Conservation (phyloP, 2,329 filamentous ascomycete species). For the Thermoascus crustaceus region DNA sequence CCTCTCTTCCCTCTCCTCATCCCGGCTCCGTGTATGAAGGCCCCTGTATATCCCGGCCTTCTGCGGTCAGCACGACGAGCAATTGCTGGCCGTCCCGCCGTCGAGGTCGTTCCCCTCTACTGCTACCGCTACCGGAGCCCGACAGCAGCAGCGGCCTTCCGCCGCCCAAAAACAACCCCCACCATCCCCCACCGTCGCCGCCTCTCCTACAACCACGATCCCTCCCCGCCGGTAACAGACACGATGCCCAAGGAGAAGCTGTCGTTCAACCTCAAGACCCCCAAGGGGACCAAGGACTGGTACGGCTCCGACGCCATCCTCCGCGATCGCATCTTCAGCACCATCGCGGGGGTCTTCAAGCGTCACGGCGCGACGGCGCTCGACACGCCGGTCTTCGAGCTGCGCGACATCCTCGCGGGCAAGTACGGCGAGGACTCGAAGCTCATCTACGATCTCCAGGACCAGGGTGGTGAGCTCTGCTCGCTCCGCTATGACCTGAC, state of each 20-base stretch:
- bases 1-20: constrained; percentile 1
- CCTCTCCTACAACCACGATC: constrained; percentile 8
- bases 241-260: constrained; percentile 24
- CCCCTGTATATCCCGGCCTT: constrained; percentile 13
- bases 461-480: constrained; percentile 79
- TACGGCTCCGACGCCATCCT: constrained; percentile 70
- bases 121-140: too few relatives aligned
- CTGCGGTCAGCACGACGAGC: constrained; percentile 23
- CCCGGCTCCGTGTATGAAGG: constrained; percentile 25
- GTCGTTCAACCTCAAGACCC: constrained; percentile 68
- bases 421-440: constrained; percentile 92
- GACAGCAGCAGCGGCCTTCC: constrained; percentile 7
- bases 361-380: constrained; percentile 72
- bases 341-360: constrained; percentile 72
- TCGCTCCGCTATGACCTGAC: constrained; percentile 82
- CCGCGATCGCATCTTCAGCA: constrained; percentile 69
- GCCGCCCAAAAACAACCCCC: constrained; percentile 7
- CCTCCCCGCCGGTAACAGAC: constrained; percentile 7
- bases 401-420: constrained; percentile 75
- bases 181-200: constrained; percentile 13
- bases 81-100: constrained; percentile 15
- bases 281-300: constrained; percentile 89
- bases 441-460: constrained; percentile 81
- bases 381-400: constrained; percentile 77
- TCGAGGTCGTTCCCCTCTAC: constrained; percentile 8